A percentile compares a stretch with the other conserved stretches of the same genome.
phyloP scores from a whole-genome alignment of 2,329 filamentous ascomycete genomes.

The Juglanconis oblonga region DNA sequence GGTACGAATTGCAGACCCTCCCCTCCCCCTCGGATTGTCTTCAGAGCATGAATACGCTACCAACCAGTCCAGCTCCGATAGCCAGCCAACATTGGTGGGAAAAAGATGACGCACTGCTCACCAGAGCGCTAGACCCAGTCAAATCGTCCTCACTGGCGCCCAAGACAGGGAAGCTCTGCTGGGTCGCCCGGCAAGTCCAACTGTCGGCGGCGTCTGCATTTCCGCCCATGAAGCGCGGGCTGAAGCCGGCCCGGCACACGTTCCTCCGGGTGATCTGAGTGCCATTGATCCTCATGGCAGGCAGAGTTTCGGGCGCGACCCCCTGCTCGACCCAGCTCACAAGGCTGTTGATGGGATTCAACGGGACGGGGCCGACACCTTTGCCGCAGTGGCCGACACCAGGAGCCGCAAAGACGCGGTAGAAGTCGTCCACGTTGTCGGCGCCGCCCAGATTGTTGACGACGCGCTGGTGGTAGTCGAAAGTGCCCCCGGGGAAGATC shows the following conservation, averaged over 20 bases:
- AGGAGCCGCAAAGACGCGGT: slow-evolving; percentile 29
- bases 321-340: neutral
- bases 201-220: neutral
- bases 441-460: slow-evolving; percentile 3
- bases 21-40: no score
- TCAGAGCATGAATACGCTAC: no score
- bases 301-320: neutral
- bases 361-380: slow-evolving; percentile 24
- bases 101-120: no score
- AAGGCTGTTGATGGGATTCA: neutral
- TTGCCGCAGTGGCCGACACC: slow-evolving; percentile 31
- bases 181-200: neutral
- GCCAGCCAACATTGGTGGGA: no score
- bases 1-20: no score
- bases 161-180: neutral
- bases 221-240: neutral
- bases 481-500: neutral
- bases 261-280: neutral
- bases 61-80: no score
- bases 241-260: neutral
- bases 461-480: neutral
- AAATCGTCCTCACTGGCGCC: neutral
- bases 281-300: neutral
- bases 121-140: no score
- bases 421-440: slow-evolving; percentile 24